A percentile compares a stretch with the other conserved stretches of the same genome.
These are phyloP conservation scores for Hypoxylon sp. DNA, from an alignment of 2,329 filamentous ascomycete species.

Conservation along the genomic window DNA sequence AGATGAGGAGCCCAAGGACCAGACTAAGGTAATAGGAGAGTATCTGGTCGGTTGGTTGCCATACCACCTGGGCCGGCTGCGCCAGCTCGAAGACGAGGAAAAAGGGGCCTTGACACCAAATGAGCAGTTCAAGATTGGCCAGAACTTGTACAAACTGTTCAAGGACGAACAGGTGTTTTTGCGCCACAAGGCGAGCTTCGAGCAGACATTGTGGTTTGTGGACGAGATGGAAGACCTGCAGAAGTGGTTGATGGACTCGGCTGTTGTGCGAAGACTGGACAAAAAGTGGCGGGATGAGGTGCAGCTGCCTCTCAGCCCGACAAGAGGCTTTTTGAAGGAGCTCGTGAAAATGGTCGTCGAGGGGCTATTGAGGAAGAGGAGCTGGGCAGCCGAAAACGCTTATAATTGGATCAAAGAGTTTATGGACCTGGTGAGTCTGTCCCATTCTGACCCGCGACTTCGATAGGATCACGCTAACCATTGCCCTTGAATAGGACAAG, in stretches of 20 bases:
- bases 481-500: constrained; percentile 1
- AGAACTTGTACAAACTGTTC: constrained; percentile 44
- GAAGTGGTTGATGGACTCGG: constrained; percentile 44
- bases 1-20: constrained; percentile 9
- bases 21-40: constrained; percentile 38
- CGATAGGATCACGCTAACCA: not conserved
- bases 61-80: constrained; percentile 39
- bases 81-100: constrained; percentile 38
- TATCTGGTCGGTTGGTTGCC: constrained; percentile 45
- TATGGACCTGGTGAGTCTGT: constrained; percentile 26
- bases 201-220: constrained; percentile 29
- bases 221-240: constrained; percentile 39
- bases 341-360: constrained; percentile 29
- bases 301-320: constrained; percentile 31
- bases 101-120: constrained; percentile 32
- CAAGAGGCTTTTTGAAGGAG: constrained; percentile 33
- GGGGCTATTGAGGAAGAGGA: constrained; percentile 29
- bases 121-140: constrained; percentile 42
- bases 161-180: constrained; percentile 28
- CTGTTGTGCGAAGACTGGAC: constrained; percentile 39
- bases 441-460: not conserved
- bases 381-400: constrained; percentile 13
- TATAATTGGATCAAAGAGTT: constrained; percentile 26
- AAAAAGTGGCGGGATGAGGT: constrained; percentile 42
- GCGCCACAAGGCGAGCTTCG: constrained; percentile 38